A percentile compares a stretch with the other conserved stretches of the same genome.
These are phyloP conservation scores for Talaromyces verruculosus DNA, from an alignment of 2,329 filamentous ascomycete genomes.

Conservation along the genomic window DNA sequence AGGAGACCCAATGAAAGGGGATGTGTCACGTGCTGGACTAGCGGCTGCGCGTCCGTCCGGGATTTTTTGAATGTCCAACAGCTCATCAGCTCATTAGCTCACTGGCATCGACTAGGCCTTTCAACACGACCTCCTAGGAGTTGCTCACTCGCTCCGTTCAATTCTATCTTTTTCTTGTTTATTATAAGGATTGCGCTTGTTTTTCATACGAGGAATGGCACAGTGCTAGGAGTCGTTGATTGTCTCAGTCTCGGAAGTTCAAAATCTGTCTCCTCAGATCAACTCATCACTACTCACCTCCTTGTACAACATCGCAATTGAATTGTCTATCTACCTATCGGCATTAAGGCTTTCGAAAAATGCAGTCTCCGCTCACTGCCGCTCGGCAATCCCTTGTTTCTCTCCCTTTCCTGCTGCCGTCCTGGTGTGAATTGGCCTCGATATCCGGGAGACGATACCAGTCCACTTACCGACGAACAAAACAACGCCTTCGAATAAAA, in stretches of 20 bases:
- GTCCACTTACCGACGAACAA: constrained; percentile 52
- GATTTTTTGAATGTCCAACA: constrained; percentile 17
- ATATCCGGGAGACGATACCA: constrained; percentile 45
- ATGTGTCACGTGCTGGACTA: constrained; percentile 6
- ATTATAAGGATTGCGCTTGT: neutral
- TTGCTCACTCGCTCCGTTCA: neutral
- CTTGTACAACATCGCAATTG: neutral
- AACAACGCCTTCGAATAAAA: constrained; percentile 52
- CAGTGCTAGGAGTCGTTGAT: neutral
- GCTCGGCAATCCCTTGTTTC: constrained; percentile 37
- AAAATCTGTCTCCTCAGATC: neutral
- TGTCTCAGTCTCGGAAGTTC: neutral
- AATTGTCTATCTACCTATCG: too few relatives aligned
- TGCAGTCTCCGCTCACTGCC: constrained; percentile 22
- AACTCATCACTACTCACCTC: neutral
- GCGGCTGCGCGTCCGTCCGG: constrained; percentile 8
- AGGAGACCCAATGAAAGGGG: neutral
- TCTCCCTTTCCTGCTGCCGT: constrained; percentile 43
- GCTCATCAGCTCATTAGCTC: constrained; percentile 1
- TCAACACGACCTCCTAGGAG: neutral
- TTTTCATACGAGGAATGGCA: neutral
- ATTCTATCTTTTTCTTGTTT: neutral
- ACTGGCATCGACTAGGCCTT: neutral
- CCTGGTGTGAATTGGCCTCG: constrained; percentile 35
- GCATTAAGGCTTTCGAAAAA: neutral